Base-by-base conservation (phyloP, 106 monocot species). In the Acorus calamus region DNA sequence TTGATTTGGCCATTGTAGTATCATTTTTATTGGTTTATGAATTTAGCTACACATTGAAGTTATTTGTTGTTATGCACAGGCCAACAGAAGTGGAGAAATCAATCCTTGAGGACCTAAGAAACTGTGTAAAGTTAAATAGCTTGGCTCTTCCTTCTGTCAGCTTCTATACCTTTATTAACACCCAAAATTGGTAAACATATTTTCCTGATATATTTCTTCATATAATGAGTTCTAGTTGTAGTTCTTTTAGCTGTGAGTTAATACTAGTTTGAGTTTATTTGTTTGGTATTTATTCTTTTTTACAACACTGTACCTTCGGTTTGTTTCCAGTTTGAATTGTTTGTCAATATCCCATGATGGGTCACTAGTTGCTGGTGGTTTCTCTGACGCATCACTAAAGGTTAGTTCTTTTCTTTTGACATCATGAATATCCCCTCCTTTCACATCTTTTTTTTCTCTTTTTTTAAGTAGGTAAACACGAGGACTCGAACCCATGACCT, bases 361-460 rank as follows among this genome's bases (percentile, higher is more conserved):
- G 46, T 87, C 91, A 50, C 73, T 98, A 71, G 83, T 98, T 77
- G 91, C 81, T 67, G 91, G 91, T 70, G 96, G 96, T 48, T 98
- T 98, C 63, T 98, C 96, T 58, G 96, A 98, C 60, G 91, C 96
- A 51, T 98, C 96, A 53, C 51, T 98, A 59, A 98, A 98, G 91
- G 96, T 88, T 2, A 11, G 2, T 57, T 67, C 8, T 11, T 8
- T 52, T 7, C 8, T 55, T 56, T 11, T 0, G 48, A 47, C 43
- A 42, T 14, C 46, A 7, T 62, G 9, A 45, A 11, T 50, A 44
- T 46, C 13, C 12, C 11, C 4, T 66, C 3, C 46, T 53, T 73
- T 12, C 11, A 49, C 9, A 61, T 74, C 7, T 55, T 66, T 12
- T 52, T 61, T 70, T 65, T 28, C 1, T 28, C 28, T 28, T 28